Conservation (phyloP, 768 basidiomycete species). For the Phylloporus arenicola region DNA sequence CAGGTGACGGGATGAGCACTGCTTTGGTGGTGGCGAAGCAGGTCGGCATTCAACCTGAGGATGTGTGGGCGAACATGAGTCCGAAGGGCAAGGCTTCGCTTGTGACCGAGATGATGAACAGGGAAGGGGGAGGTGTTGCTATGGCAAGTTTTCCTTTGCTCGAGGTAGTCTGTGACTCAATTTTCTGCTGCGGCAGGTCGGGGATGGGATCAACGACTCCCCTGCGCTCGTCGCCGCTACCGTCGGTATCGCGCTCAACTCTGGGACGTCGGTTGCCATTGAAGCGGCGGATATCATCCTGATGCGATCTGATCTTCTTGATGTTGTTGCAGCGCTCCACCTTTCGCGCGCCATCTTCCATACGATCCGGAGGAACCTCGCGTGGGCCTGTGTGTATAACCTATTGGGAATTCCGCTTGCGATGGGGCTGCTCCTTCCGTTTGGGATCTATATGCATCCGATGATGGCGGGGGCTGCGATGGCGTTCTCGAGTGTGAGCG, state of each 20-base stretch:
- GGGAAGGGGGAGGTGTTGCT: constrained; percentile 64
- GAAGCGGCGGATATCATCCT: constrained; percentile 98
- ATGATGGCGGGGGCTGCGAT: constrained; percentile 99
- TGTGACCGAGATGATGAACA: constrained; percentile 73
- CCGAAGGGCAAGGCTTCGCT: constrained; percentile 93
- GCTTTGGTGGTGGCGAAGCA: constrained; percentile 85
- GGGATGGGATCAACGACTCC: constrained; percentile 98
- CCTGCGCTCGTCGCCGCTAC: constrained; percentile 94
- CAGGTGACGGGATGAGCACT: constrained; percentile 84
- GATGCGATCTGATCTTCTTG: constrained; percentile 94
- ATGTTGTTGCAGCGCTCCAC: constrained; percentile 94
- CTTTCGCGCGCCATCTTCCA: constrained; percentile 84
- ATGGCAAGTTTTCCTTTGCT: constrained; percentile 57
- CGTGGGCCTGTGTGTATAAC: constrained; percentile 97
- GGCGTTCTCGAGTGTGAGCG: constrained; percentile 96
- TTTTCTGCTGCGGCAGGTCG: constrained; percentile 53
- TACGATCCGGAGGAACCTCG: constrained; percentile 86
- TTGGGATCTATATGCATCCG: constrained; percentile 90
- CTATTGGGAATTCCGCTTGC: constrained; percentile 91
- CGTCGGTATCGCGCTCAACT: constrained; percentile 93
- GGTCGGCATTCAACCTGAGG: constrained; percentile 77
- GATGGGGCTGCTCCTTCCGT: constrained; percentile 93
- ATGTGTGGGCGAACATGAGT: constrained; percentile 89
- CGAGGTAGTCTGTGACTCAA: background rate
- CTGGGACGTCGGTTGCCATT: constrained; percentile 94